A percentile compares a stretch with the other conserved stretches of the same genome.
Conservation (phyloP, 148 eudicot genomes). For the Pharnaceum exiguum region DNA sequence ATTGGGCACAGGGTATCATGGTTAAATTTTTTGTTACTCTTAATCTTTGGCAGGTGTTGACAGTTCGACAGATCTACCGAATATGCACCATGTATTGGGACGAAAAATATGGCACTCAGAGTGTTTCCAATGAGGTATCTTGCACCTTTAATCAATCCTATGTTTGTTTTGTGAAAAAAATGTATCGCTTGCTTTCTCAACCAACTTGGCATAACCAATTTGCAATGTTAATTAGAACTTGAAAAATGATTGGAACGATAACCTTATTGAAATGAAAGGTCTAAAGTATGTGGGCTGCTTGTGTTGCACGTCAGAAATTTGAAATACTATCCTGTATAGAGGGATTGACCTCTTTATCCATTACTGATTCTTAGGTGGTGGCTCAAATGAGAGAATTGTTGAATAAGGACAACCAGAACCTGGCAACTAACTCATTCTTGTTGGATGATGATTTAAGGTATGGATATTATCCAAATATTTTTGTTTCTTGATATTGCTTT, state of each 20-base stretch:
- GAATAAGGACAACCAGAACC: conserved; percentile 82
- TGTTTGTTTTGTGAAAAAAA: background rate
- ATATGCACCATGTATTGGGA: conserved; percentile 99
- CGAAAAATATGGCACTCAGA: conserved; percentile 97
- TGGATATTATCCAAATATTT: background rate
- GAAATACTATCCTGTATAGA: background rate
- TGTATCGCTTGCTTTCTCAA: too few relatives aligned
- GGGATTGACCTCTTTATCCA: conserved; percentile 3
- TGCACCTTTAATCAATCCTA: conserved; percentile 3
- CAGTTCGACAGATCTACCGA: conserved; percentile 91
- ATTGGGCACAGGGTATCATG: background rate
- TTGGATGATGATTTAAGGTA: conserved; percentile 97
- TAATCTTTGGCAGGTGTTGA: conserved; percentile 57
- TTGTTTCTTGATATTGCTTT: background rate
- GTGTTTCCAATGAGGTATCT: conserved; percentile 91
- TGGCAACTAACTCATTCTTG: conserved; percentile 87
- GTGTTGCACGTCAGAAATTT: background rate
- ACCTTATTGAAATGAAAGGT: too few relatives aligned
- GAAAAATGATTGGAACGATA: too few relatives aligned
- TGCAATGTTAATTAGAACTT: too few relatives aligned
- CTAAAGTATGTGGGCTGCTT: background rate
- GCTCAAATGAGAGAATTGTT: conserved; percentile 92
- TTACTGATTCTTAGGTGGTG: conserved; percentile 67
- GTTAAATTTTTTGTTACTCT: background rate
- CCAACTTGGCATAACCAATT: too few relatives aligned